Percentiles rank a stretch among this genome's conserved stretches.
Conservation (phyloP, 2,329 filamentous ascomycete genomes). For the Bisporella sp. region DNA sequence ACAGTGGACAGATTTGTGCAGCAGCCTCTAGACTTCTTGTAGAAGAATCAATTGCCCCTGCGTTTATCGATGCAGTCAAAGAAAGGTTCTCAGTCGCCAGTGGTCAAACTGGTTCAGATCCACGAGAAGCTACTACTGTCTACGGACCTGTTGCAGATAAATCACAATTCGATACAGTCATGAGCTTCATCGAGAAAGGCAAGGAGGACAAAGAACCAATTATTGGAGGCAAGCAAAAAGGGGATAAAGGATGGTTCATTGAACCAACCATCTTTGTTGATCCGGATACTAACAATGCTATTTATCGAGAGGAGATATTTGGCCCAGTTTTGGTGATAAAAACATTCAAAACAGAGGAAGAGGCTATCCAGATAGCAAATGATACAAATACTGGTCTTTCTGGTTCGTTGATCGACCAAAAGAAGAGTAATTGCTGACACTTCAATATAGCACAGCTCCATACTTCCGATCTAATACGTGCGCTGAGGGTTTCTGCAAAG, state of each 20-base stretch:
- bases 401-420: constrained; percentile 10
- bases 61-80: constrained; percentile 44
- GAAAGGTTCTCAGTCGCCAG: constrained; percentile 1
- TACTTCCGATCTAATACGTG: constrained; percentile 58
- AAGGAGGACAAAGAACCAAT: constrained; percentile 55
- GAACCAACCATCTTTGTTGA: constrained; percentile 64
- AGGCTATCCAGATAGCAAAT: constrained; percentile 49
- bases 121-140: constrained; percentile 38
- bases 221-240: constrained; percentile 54
- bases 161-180: constrained; percentile 58
- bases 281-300: constrained; percentile 59
- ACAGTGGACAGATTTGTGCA: constrained; percentile 68
- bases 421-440: neutral
- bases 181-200: constrained; percentile 54
- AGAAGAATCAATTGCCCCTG: constrained; percentile 47
- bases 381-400: constrained; percentile 57
- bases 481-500: constrained; percentile 53
- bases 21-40: constrained; percentile 67
- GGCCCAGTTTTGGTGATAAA: constrained; percentile 59
- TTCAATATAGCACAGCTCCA: constrained; percentile 45
- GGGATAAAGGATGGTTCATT: constrained; percentile 59
- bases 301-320: constrained; percentile 65
- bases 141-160: constrained; percentile 50
- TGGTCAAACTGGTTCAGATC: constrained; percentile 6
- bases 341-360: constrained; percentile 61